Conservation (phyloP, 371 early-diverging fungal species). For the Mucor saturninus region DNA sequence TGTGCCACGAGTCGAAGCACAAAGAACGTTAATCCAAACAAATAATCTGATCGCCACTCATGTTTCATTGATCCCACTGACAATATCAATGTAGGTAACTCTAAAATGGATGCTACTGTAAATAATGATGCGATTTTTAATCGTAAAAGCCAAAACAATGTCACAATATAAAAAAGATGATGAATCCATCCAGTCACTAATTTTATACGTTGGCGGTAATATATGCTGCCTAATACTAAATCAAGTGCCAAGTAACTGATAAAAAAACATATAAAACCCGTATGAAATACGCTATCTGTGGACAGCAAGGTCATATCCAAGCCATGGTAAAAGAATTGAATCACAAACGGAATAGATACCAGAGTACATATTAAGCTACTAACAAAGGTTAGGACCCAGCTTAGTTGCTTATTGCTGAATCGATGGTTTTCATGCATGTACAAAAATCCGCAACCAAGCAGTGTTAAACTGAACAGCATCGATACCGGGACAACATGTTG, state of each 20-base stretch:
- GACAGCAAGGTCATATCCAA: slow-evolving; percentile 17
- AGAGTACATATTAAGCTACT: slow-evolving; percentile 25
- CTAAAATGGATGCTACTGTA: slow-evolving; percentile 31
- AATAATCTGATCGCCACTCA: slow-evolving; percentile 27
- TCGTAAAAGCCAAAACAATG: slow-evolving; percentile 26
- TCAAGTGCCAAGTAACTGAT: slow-evolving; percentile 47
- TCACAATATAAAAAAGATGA: slow-evolving; percentile 45
- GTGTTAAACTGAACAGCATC: slow-evolving; percentile 6
- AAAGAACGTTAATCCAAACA: slow-evolving; percentile 39
- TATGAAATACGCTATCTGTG: slow-evolving; percentile 15
- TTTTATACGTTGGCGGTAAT: slow-evolving; percentile 47
- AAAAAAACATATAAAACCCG: slow-evolving; percentile 34
- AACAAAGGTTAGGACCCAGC: slow-evolving; percentile 25
- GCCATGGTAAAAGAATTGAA: slow-evolving; percentile 17
- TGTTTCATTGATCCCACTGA: slow-evolving; percentile 31
- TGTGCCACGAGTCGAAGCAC: slow-evolving; percentile 39
- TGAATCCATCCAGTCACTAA: slow-evolving; percentile 56
- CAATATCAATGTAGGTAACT: slow-evolving; percentile 39
- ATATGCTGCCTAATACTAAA: slow-evolving; percentile 42
- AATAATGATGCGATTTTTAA: slow-evolving; percentile 31
- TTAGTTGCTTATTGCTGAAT: slow-evolving; percentile 17
- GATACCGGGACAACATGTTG: slow-evolving; percentile 12
- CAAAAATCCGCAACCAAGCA: slow-evolving; percentile 13
- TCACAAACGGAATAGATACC: slow-evolving; percentile 24
- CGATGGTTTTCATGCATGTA: neutral